These are phyloP conservation scores for Opeltia flavorubescens DNA, from an alignment of 495 filamentous ascomycete species.

Conservation along the genomic window DNA sequence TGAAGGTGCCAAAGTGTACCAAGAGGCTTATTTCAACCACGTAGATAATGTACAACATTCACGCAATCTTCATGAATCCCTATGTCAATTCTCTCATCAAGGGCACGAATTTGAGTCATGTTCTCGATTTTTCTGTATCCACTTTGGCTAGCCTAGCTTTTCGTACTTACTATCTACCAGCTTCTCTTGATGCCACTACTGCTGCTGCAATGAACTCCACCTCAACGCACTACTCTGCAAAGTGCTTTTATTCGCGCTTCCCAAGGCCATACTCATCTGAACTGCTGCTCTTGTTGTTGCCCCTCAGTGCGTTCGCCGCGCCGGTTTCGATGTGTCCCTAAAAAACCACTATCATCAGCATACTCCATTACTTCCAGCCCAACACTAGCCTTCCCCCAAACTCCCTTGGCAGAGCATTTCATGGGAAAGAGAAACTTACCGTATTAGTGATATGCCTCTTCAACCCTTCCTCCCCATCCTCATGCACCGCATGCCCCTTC, in stretches of 20 bases:
- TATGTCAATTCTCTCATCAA: too few species aligned
- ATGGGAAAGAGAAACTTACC: slow-evolving; percentile 9
- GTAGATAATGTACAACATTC: too few species aligned
- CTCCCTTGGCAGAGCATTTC: background rate
- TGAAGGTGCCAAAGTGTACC: too few species aligned
- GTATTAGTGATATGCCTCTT: slow-evolving; percentile 31
- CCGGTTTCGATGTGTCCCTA: slow-evolving; percentile 14
- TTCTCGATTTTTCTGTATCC: too few species aligned
- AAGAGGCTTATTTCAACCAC: too few species aligned
- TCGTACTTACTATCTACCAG: too few species aligned
- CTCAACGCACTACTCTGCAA: too few species aligned
- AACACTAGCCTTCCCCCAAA: background rate
- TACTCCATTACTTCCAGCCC: background rate
- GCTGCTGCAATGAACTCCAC: too few species aligned
- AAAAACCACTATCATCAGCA: too few species aligned
- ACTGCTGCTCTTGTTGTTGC: background rate
- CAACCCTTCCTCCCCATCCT: slow-evolving; percentile 35
- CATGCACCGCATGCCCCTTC: slow-evolving; percentile 31
- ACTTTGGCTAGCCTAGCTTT: too few species aligned
- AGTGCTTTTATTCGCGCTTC: background rate
- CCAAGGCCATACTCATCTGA: slow-evolving; percentile 7
- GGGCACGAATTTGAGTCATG: too few species aligned
- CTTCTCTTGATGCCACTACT: background rate
- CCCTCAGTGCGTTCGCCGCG: slow-evolving; percentile 7
- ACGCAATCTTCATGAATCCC: too few species aligned